Evolutionary conservation across 495 filamentous ascomycete species (phyloP).

Genomic region (Immersiella caudata): DNA sequence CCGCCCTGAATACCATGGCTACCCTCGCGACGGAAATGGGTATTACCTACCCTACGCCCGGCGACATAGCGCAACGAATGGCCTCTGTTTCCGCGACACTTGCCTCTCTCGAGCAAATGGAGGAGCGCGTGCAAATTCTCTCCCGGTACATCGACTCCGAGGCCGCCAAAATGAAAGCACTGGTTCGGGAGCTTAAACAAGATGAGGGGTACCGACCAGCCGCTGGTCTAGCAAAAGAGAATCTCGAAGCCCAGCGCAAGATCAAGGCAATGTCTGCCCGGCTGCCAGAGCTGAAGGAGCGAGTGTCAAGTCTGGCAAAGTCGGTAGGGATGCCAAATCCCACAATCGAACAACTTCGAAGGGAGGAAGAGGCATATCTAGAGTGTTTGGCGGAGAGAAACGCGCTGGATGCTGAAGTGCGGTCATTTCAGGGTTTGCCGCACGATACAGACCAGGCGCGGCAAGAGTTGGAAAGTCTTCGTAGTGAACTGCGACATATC

Average conservation of each 20-base stretch:
- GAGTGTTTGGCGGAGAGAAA: constrained; percentile 54
- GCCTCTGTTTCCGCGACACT: constrained; percentile 43
- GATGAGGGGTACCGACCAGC: constrained; percentile 53
- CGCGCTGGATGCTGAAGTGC: constrained; percentile 60
- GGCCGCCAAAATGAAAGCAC: constrained; percentile 22
- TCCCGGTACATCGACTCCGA: constrained; percentile 41
- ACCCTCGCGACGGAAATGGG: constrained; percentile 38
- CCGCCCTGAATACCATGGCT: constrained; percentile 48
- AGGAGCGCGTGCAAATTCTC: constrained; percentile 42
- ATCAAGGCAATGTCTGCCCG: constrained; percentile 61
- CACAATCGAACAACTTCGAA: constrained; percentile 51
- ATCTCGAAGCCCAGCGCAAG: constrained; percentile 62
- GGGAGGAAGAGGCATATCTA: constrained; percentile 57
- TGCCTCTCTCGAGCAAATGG: constrained; percentile 46
- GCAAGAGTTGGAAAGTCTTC: constrained; percentile 63
- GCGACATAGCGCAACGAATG: constrained; percentile 40
- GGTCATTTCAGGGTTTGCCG: constrained; percentile 68
- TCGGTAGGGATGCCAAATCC: constrained; percentile 28
- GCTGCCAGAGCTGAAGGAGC: constrained; percentile 56
- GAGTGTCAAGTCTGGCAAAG: constrained; percentile 39
- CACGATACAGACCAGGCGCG: constrained; percentile 68
- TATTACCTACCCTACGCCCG: constrained; percentile 37
- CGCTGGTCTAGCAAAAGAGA: constrained; percentile 57
- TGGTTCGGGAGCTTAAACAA: constrained; percentile 33
- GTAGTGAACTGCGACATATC: constrained; percentile 61